Evolutionary conservation across 108 stramenopile species (phyloP).

Genomic region (Fistulifera solaris): DNA sequence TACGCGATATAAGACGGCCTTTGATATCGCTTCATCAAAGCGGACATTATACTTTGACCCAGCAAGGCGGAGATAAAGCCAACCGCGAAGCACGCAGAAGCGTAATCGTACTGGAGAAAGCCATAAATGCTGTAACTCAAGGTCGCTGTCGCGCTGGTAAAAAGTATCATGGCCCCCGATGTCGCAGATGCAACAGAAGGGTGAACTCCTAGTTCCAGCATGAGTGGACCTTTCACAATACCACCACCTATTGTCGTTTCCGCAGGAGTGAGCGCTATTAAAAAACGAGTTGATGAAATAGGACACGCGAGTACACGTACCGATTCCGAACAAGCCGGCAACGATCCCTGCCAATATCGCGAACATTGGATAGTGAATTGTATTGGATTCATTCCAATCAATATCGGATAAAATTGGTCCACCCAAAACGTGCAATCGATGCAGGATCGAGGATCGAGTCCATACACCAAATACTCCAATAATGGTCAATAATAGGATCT

Average conservation of each 20-base stretch:
- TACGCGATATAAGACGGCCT: constrained; percentile 75
- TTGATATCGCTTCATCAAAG: constrained; percentile 47
- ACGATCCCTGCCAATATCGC: constrained; percentile 77
- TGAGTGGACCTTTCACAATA: constrained; percentile 85
- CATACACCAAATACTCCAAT: constrained; percentile 3
- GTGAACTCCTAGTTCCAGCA: constrained; percentile 69
- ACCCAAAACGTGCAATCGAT: not conserved
- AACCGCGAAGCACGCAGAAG: constrained; percentile 37
- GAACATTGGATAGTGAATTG: constrained; percentile 69
- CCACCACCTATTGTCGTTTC: too few relatives aligned
- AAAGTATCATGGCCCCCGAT: constrained; percentile 71
- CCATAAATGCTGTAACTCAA: constrained; percentile 69
- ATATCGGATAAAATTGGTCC: constrained; percentile 34
- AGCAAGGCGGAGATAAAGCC: constrained; percentile 55
- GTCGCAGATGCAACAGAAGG: constrained; percentile 70
- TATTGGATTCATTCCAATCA: constrained; percentile 58
- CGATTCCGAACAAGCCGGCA: constrained; percentile 78
- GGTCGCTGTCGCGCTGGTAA: constrained; percentile 74
- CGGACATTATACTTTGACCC: constrained; percentile 53
- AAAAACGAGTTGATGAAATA: not conserved
- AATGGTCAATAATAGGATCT: not conserved
- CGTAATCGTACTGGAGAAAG: constrained; percentile 51
- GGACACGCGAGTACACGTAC: constrained; percentile 16
- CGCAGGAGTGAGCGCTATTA: too few relatives aligned
- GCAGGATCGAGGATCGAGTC: not conserved